These are phyloP conservation scores for Kwoniella dendrophila DNA, from an alignment of 768 basidiomycete genomes.

Conservation along the genomic window DNA sequence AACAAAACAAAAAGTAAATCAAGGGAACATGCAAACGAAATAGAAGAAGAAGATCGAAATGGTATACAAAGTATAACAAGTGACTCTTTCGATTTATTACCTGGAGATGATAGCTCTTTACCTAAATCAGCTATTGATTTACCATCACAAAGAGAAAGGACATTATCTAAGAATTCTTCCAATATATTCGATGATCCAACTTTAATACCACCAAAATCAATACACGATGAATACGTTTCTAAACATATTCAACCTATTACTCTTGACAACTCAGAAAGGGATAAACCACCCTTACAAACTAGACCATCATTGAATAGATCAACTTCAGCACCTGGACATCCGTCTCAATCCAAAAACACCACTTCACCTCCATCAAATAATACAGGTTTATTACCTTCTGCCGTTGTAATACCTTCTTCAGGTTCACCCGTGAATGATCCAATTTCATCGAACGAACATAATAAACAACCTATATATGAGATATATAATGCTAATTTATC, in stretches of 20 bases:
- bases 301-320: slow-evolving; percentile 13
- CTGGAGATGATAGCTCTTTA: slow-evolving; percentile 7
- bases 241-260: slow-evolving; percentile 30
- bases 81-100: slow-evolving; percentile 18
- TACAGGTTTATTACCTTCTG: slow-evolving; percentile 15
- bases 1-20: no score
- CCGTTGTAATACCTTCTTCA: slow-evolving; percentile 2
- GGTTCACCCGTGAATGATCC: neutral
- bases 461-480: slow-evolving; percentile 39
- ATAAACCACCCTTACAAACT: slow-evolving; percentile 4
- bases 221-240: slow-evolving; percentile 40
- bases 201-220: slow-evolving; percentile 31
- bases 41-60: neutral
- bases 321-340: slow-evolving; percentile 20
- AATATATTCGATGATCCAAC: slow-evolving; percentile 3
- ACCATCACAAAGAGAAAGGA: neutral
- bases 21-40: no score
- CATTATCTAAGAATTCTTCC: neutral
- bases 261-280: neutral
- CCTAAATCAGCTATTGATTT: slow-evolving; percentile 11
- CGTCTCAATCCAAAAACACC: neutral
- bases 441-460: neutral
- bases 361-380: neutral
- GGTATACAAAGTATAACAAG: neutral
- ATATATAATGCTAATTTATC: slow-evolving; percentile 45